A percentile compares a stretch with the other conserved stretches of the same genome.
These are phyloP conservation scores for Falciphora oryzae DNA, from an alignment of 2,329 filamentous ascomycete species.

Conservation along the genomic window DNA sequence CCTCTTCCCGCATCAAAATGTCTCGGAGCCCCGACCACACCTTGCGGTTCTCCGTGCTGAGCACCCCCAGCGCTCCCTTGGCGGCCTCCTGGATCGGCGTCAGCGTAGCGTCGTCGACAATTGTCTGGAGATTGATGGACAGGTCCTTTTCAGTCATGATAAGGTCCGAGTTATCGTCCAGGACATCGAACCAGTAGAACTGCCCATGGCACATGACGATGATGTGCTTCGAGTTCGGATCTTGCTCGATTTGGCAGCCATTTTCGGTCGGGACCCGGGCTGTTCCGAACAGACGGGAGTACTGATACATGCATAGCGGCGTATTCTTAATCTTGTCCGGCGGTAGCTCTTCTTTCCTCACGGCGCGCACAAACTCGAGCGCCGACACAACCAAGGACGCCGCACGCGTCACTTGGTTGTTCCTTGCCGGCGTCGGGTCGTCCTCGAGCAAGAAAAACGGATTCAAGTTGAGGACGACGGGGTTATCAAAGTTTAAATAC, in stretches of 20 bases:
- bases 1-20: conserved; percentile 75
- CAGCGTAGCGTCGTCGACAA: conserved; percentile 83
- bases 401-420: conserved; percentile 92
- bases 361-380: conserved; percentile 85
- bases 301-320: conserved; percentile 97
- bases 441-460: conserved; percentile 97
- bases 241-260: conserved; percentile 93
- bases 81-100: conserved; percentile 90
- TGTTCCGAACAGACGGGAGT: conserved; percentile 90
- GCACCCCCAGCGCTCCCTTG: conserved; percentile 87
- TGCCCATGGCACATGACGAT: conserved; percentile 92
- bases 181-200: conserved; percentile 97
- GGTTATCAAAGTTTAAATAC: conserved; percentile 96
- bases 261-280: conserved; percentile 90
- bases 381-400: conserved; percentile 89
- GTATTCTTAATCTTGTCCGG: conserved; percentile 80
- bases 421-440: conserved; percentile 91
- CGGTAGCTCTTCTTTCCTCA: conserved; percentile 85
- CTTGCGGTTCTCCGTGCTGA: conserved; percentile 95
- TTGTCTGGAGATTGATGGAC: conserved; percentile 82
- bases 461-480: conserved; percentile 94
- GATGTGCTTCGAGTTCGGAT: conserved; percentile 86
- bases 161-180: conserved; percentile 88
- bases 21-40: conserved; percentile 91
- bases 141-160: conserved; percentile 98